These are phyloP conservation scores for Colletotrichum echinochloae DNA, from an alignment of 2,329 filamentous ascomycete genomes.

Conservation along the genomic window DNA sequence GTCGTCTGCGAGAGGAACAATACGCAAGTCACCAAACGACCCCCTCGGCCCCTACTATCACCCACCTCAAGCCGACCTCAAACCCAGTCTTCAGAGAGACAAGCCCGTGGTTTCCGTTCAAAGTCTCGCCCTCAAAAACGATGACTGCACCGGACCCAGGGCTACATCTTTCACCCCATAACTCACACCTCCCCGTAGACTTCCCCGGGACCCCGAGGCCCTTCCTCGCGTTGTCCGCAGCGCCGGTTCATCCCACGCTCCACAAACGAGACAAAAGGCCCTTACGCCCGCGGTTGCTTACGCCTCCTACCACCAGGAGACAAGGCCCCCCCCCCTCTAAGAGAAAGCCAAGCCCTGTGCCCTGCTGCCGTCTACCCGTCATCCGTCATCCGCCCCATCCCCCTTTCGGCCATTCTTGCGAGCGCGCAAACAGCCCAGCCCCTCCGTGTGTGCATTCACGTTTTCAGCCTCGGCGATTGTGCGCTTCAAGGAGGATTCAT, in stretches of 20 bases:
- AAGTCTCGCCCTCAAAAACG: neutral
- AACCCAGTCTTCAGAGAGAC: neutral
- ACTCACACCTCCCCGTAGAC: neutral
- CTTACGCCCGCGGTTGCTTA: neutral
- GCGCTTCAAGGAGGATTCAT: neutral
- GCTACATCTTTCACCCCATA: neutral
- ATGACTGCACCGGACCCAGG: neutral
- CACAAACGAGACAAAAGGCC: too few relatives aligned
- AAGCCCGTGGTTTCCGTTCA: neutral
- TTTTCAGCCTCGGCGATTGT: too few relatives aligned
- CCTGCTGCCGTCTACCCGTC: slow-evolving; percentile 6
- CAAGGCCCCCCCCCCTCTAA: too few relatives aligned
- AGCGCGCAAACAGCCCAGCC: neutral
- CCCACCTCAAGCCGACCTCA: neutral
- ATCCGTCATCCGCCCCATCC: neutral
- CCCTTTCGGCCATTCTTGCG: neutral
- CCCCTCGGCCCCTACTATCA: neutral
- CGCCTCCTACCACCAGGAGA: too few relatives aligned
- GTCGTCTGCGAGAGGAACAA: neutral
- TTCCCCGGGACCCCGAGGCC: too few relatives aligned
- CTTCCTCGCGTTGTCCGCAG: too few relatives aligned
- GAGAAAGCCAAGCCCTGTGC: neutral
- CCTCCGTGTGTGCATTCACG: neutral
- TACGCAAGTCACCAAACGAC: neutral
- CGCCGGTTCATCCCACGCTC: too few relatives aligned